Evolutionary conservation across 108 stramenopile genomes (phyloP).

Genomic region (Thalassiosira profunda): DNA sequence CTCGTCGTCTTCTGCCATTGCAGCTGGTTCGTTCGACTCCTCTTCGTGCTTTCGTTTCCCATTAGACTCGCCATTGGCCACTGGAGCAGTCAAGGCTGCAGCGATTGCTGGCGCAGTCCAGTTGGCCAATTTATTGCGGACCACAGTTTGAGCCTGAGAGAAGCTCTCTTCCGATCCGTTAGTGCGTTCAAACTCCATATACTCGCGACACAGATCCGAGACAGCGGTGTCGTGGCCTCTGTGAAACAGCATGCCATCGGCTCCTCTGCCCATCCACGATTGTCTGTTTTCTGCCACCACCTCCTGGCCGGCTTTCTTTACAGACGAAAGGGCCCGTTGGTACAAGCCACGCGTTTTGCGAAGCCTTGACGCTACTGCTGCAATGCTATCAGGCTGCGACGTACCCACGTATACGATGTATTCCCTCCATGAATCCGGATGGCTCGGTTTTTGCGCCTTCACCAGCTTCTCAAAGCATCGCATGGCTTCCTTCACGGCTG

Average conservation of each 20-base stretch:
- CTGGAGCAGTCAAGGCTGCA: not conserved
- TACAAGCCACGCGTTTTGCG: constrained; percentile 68
- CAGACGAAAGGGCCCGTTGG: constrained; percentile 63
- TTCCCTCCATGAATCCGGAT: constrained; percentile 67
- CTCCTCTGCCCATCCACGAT: constrained; percentile 7
- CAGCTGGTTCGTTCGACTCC: constrained; percentile 6
- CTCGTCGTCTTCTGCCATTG: constrained; percentile 20
- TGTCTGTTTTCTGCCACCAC: constrained; percentile 1
- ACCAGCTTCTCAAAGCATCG: constrained; percentile 63
- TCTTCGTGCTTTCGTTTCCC: constrained; percentile 34
- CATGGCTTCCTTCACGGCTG: constrained; percentile 30
- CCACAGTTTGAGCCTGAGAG: constrained; percentile 41
- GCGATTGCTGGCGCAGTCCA: constrained; percentile 4
- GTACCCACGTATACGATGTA: constrained; percentile 54
- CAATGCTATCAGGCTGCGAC: constrained; percentile 29
- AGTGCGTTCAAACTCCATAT: constrained; percentile 66
- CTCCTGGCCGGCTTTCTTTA: constrained; percentile 34
- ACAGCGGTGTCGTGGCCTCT: constrained; percentile 64
- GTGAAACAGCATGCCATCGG: constrained; percentile 14
- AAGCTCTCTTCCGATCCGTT: constrained; percentile 77
- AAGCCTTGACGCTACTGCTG: constrained; percentile 42
- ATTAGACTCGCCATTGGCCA: constrained; percentile 10
- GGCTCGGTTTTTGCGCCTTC: constrained; percentile 72
- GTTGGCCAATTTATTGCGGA: constrained; percentile 61
- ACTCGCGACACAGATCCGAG: constrained; percentile 70